Percentiles rank a stretch among this genome's conserved stretches.
Evolutionary conservation across 345 rosid species (phyloP).

Genomic region (Dimocarpus longan): DNA sequence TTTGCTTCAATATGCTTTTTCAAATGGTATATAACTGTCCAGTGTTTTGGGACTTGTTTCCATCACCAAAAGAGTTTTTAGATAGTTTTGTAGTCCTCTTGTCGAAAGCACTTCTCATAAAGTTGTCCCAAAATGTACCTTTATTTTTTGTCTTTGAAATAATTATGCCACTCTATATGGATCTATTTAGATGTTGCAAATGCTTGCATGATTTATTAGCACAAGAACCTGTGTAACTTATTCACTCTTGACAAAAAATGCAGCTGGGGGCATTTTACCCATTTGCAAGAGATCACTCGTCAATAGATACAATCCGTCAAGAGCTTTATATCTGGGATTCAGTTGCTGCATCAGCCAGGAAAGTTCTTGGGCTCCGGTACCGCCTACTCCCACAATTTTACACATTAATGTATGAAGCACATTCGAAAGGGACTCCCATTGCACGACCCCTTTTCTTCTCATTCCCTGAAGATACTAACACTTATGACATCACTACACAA

Average conservation of each 20-base stretch:
- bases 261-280: constrained; percentile 3
- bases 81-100: too few relatives aligned
- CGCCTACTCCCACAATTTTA: background rate
- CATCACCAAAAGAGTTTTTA: too few relatives aligned
- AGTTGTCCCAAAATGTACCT: too few relatives aligned
- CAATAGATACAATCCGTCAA: background rate
- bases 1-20: background rate
- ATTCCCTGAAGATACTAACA: background rate
- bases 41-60: too few relatives aligned
- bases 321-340: background rate
- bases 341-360: constrained; percentile 6
- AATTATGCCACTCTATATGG: background rate
- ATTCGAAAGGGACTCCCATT: background rate
- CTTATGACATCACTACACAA: background rate
- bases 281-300: background rate
- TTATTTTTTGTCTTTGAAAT: too few relatives aligned
- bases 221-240: background rate
- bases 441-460: background rate
- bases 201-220: background rate
- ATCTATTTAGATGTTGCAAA: background rate
- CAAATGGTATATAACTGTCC: background rate
- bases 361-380: background rate
- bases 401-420: constrained; percentile 6
- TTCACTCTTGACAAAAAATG: background rate
- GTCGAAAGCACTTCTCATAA: too few relatives aligned